These are phyloP conservation scores for Penicillium maclennaniae DNA, from an alignment of 495 filamentous ascomycete species.

Conservation along the genomic window DNA sequence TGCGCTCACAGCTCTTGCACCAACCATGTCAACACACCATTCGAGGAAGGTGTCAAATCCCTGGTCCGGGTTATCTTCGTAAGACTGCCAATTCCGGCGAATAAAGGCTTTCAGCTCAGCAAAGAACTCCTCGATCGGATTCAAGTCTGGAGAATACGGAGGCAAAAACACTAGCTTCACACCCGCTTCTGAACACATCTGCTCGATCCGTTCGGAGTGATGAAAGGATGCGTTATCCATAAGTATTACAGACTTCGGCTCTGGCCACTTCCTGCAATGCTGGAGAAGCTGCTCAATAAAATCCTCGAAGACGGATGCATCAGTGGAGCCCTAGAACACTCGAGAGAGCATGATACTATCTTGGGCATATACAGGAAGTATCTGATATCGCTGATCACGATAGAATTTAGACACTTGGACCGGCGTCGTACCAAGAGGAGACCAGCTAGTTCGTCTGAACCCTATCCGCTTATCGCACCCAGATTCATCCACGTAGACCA, in stretches of 20 bases:
- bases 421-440: too few species aligned
- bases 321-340: conserved; percentile 31
- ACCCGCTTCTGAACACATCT: not conserved
- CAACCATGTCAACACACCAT: conserved; percentile 7
- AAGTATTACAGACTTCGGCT: not conserved
- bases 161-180: conserved; percentile 10
- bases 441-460: too few species aligned
- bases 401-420: too few species aligned
- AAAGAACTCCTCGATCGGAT: conserved; percentile 13
- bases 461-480: too few species aligned
- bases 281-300: conserved; percentile 31
- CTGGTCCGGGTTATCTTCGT: conserved; percentile 7
- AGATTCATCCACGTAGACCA: too few species aligned
- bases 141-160: conserved; percentile 9
- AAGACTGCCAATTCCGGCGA: conserved; percentile 1
- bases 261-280: not conserved
- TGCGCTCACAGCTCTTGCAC: conserved; percentile 7
- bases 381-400: conserved; percentile 31
- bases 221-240: too few species aligned
- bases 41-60: conserved; percentile 6
- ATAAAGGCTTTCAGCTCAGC: conserved; percentile 11
- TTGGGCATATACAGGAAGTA: conserved; percentile 33
- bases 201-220: too few species aligned
- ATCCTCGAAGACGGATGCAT: conserved; percentile 31
- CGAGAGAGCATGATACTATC: conserved; percentile 25